Conservation (phyloP, 192 early-diverging fungal genomes). For the Coemansia sp. region DNA sequence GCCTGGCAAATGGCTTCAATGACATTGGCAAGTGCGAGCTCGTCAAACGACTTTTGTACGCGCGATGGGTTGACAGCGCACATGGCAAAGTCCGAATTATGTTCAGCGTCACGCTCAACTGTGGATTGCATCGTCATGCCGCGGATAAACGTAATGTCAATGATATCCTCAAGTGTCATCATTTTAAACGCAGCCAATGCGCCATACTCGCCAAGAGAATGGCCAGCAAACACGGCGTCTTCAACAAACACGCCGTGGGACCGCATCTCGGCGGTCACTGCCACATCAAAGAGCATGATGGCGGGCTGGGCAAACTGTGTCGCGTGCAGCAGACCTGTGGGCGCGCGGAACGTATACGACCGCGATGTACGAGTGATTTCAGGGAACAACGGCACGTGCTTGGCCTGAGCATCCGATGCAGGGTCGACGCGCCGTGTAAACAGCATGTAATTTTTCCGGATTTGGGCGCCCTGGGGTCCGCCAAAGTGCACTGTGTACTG, state of each 20-base stretch:
- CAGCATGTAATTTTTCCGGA: conserved; percentile 79
- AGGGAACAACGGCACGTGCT: conserved; percentile 74
- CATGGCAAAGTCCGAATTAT: conserved; percentile 94
- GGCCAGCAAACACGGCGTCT: conserved; percentile 82
- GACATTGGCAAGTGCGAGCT: conserved; percentile 60
- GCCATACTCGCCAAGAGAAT: conserved; percentile 95
- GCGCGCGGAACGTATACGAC: conserved; percentile 81
- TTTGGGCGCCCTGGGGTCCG: conserved; percentile 72
- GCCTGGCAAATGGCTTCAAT: conserved; percentile 67
- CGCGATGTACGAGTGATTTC: conserved; percentile 68
- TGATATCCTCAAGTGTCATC: conserved; percentile 75
- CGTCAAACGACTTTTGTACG: conserved; percentile 74
- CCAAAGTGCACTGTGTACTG: conserved; percentile 89
- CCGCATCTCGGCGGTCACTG: conserved; percentile 78
- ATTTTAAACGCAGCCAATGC: conserved; percentile 82
- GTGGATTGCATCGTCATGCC: conserved; percentile 98
- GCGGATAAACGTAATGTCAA: conserved; percentile 94
- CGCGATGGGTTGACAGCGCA: conserved; percentile 90
- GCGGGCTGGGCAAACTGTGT: conserved; percentile 97
- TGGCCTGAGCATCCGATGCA: background rate
- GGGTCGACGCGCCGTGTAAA: conserved; percentile 13
- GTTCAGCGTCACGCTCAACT: conserved; percentile 73
- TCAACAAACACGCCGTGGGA: conserved; percentile 77
- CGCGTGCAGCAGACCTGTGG: conserved; percentile 82
- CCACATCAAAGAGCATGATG: conserved; percentile 84